phyloP scores from a whole-genome alignment of 768 basidiomycete species.

The Phaeotremella skinneri region DNA sequence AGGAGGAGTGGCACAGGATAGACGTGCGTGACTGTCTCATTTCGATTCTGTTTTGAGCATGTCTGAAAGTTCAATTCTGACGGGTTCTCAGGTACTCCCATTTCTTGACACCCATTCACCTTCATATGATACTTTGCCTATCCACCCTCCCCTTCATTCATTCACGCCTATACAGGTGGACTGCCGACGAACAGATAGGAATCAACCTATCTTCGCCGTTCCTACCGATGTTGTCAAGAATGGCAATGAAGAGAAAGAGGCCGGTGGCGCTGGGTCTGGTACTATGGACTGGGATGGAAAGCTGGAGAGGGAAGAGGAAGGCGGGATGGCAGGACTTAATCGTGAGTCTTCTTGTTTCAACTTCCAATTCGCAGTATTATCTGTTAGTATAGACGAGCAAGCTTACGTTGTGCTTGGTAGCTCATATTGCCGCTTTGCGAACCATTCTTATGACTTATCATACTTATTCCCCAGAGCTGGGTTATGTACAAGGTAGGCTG shows the following conservation, averaged over 20 bases:
- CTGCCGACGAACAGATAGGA: slow-evolving; percentile 91
- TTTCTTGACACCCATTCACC: slow-evolving; percentile 1
- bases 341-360: slow-evolving; percentile 30
- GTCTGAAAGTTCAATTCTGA: neutral
- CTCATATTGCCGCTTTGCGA: slow-evolving; percentile 81
- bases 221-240: slow-evolving; percentile 27
- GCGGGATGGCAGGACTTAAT: slow-evolving; percentile 45
- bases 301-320: slow-evolving; percentile 45
- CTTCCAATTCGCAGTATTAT: neutral
- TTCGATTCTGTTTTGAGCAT: too few relatives aligned
- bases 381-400: too few relatives aligned
- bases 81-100: slow-evolving; percentile 1
- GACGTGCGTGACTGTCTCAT: too few relatives aligned
- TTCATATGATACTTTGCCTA: neutral
- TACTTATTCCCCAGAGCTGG: slow-evolving; percentile 55
- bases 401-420: slow-evolving; percentile 27
- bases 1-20: slow-evolving; percentile 64
- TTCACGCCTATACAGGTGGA: slow-evolving; percentile 68
- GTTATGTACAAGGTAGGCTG: slow-evolving; percentile 77
- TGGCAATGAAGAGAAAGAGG: slow-evolving; percentile 59
- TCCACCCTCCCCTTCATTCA: slow-evolving; percentile 2
- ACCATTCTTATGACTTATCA: slow-evolving; percentile 72
- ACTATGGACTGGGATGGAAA: slow-evolving; percentile 24
- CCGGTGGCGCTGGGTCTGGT: slow-evolving; percentile 43
- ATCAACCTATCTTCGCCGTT: slow-evolving; percentile 78